Evolutionary conservation across 805 yeast genomes (phyloP).

Genomic region (Nakazawaea wyomingensis): DNA sequence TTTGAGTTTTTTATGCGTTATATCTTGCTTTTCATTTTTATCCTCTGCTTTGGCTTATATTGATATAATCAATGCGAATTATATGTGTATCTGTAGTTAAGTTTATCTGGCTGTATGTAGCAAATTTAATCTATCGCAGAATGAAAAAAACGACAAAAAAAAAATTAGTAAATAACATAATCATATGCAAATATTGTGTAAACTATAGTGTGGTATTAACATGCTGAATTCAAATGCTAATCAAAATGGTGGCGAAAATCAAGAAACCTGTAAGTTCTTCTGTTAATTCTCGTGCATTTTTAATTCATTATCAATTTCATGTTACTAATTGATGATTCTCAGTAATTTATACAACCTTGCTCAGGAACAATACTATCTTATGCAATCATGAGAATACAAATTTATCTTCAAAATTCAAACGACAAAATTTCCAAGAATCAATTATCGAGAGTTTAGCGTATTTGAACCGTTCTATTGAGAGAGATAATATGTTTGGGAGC

Average conservation of each 20-base stretch:
- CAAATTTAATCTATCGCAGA: too few relatives aligned
- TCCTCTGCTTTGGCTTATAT: not conserved
- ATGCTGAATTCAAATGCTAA: not conserved
- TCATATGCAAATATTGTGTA: too few relatives aligned
- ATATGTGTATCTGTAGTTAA: too few relatives aligned
- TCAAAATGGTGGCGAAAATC: not conserved
- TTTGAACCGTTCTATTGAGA: constrained; percentile 31
- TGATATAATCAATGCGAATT: not conserved
- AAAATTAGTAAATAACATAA: not conserved
- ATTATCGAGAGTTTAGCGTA: constrained; percentile 49
- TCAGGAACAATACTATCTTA: constrained; percentile 53
- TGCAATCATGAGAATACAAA: constrained; percentile 50
- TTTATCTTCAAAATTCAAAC: constrained; percentile 31
- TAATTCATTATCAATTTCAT: too few relatives aligned
- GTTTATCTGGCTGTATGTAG: too few relatives aligned
- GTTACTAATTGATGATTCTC: too few relatives aligned
- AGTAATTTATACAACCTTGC: constrained; percentile 45
- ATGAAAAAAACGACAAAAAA: too few relatives aligned
- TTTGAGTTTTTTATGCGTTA: constrained; percentile 1
- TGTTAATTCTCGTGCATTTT: too few relatives aligned
- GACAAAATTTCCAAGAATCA: constrained; percentile 47
- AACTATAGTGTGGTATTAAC: not conserved
- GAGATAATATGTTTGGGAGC: constrained; percentile 26
- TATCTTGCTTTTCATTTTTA: constrained; percentile 2
- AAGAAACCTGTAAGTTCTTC: not conserved